Evolutionary conservation across 2,329 filamentous ascomycete species (phyloP).

Genomic region (Parafenestella ontariensis): DNA sequence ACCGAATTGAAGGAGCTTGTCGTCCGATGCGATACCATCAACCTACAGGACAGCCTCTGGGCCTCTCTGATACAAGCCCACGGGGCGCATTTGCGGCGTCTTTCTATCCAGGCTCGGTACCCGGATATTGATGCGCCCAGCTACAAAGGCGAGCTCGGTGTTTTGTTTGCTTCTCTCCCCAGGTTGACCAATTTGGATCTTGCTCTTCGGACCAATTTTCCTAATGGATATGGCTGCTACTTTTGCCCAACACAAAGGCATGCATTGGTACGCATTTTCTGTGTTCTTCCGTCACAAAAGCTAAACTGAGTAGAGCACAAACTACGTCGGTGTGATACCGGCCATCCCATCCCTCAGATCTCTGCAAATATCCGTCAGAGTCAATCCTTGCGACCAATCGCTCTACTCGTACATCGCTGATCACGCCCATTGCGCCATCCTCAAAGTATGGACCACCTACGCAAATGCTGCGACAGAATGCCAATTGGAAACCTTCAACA

Average conservation of each 20-base stretch:
- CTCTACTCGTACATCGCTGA: constrained; percentile 1
- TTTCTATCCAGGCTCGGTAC: constrained; percentile 1
- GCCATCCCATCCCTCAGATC: background rate
- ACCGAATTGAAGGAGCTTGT: background rate
- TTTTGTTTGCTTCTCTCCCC: background rate
- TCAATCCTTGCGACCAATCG: background rate
- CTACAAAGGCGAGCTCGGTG: background rate
- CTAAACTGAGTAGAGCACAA: background rate
- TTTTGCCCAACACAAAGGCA: background rate
- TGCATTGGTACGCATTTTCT: background rate
- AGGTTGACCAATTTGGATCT: background rate
- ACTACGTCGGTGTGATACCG: constrained; percentile 4
- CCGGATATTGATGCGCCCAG: background rate
- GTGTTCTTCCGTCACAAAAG: too few species aligned
- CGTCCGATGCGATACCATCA: constrained; percentile 3
- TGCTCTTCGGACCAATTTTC: background rate
- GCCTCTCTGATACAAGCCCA: background rate
- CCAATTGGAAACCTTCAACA: constrained; percentile 6
- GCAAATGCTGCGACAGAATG: background rate
- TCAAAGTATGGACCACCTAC: constrained; percentile 8
- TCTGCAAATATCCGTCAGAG: background rate
- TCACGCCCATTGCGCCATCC: constrained; percentile 15
- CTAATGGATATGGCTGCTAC: background rate
- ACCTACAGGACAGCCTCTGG: constrained; percentile 1
- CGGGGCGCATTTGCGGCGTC: background rate